Conservation (phyloP, 371 early-diverging fungal genomes). For the Mucor piriformis region DNA sequence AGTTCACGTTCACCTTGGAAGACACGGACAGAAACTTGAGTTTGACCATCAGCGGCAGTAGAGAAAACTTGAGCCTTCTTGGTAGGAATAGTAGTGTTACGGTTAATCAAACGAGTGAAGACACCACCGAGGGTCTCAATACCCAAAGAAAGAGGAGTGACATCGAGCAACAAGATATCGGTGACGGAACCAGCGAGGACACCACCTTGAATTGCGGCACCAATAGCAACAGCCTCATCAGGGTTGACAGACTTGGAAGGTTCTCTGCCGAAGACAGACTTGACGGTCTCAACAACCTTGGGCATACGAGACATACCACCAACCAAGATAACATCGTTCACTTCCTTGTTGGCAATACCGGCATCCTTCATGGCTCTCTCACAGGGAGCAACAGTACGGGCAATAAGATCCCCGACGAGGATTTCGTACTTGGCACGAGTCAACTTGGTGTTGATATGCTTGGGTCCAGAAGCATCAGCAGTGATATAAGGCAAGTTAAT, state of each 20-base stretch:
- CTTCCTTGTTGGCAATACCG: constrained; percentile 70
- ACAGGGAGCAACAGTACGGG: constrained; percentile 91
- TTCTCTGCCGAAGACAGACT: constrained; percentile 82
- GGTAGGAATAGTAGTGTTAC: constrained; percentile 98
- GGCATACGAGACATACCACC: constrained; percentile 99
- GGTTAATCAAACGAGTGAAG: constrained; percentile 91
- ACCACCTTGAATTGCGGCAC: constrained; percentile 94
- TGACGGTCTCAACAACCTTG: constrained; percentile 91
- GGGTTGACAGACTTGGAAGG: constrained; percentile 93
- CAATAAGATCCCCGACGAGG: constrained; percentile 76
- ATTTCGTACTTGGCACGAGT: constrained; percentile 90
- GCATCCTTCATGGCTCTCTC: constrained; percentile 96
- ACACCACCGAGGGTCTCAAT: constrained; percentile 95
- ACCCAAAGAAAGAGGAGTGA: constrained; percentile 96
- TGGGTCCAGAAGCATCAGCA: constrained; percentile 87
- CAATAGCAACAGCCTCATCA: constrained; percentile 97
- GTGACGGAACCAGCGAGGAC: constrained; percentile 89
- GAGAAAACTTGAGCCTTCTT: constrained; percentile 97
- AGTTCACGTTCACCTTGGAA: constrained; percentile 98
- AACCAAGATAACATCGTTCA: constrained; percentile 95
- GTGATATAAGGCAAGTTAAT: constrained; percentile 94
- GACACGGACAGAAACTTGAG: constrained; percentile 93
- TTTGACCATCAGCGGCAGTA: constrained; percentile 97
- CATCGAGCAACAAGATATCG: constrained; percentile 92
- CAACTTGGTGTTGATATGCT: constrained; percentile 89